Base-by-base conservation (phyloP, 139 green algal species). In the Limnomonas spitsbergensis region DNA sequence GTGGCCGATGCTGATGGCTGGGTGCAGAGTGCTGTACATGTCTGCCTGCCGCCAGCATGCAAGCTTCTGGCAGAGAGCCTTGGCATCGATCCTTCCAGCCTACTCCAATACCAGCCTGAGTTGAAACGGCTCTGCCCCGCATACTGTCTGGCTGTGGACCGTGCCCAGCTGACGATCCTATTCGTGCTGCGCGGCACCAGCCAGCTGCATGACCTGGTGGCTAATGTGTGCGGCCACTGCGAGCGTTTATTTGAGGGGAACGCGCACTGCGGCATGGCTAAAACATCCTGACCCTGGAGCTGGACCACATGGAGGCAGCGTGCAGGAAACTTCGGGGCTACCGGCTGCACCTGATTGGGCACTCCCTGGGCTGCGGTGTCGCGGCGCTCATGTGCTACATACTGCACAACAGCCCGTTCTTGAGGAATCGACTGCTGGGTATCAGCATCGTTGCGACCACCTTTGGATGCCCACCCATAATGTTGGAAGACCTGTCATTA, bases 311-410 rank as follows among this genome's bases (percentile, higher is more conserved):
- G 4, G 34, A 61, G 2, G 47, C 24, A 38, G 36, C 32, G n/a
- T n/a, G n/a, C n/a, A n/a, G n/a, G n/a, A n/a, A n/a, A n/a, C n/a
- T n/a, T n/a, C n/a, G n/a, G n/a, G n/a, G n/a, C n/a, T 87, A 80
- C 76, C 37, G 61, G 27, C 34, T 85, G 39, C 36, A 82, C 53
- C 47, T 85, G 53, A 75, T 87, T 42, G 83, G 86, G 1, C 83
- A 89, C 68, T 88, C 79, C 1, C 37, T 91, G 53, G 83, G 83
- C 40, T 84, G 84, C 37, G 80, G 79, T 24, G 82, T 88, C 38
- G 86, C 86, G 37, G 84, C 79, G 7, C 80, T 91, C 73, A 40
- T 79, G 39, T 79, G 79, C 26, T 73, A 85, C 34, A 83, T 88
- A 74, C 75, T 91, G 66, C 70, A 76, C 2, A 39, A 37, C 52